Percentiles rank a stretch among this genome's conserved stretches.
phyloP scores from a whole-genome alignment of 768 basidiomycete species.

The Phlebiopsis flavidoalba region DNA sequence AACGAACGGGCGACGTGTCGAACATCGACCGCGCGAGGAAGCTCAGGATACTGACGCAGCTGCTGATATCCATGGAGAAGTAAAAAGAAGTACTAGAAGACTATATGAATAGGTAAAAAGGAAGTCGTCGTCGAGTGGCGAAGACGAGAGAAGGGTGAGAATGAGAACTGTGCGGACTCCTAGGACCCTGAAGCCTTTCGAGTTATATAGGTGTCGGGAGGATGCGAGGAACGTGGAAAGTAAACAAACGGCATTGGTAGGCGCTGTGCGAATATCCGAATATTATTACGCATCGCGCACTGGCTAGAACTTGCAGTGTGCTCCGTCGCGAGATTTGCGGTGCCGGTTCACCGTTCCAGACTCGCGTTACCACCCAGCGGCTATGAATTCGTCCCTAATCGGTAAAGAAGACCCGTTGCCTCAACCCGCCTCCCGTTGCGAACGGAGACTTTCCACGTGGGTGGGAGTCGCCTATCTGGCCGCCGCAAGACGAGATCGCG shows the following conservation, averaged over 20 bases:
- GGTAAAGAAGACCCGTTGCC: not conserved
- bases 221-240: slow-evolving; percentile 1
- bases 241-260: not conserved
- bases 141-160: not conserved
- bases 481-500: not conserved
- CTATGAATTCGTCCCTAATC: not conserved
- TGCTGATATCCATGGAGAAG: slow-evolving; percentile 13
- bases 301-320: not conserved
- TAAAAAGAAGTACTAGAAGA: not conserved
- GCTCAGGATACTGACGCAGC: slow-evolving; percentile 18
- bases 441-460: slow-evolving; percentile 6
- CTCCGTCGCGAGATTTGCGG: slow-evolving; percentile 14
- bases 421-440: not conserved
- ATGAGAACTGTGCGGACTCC: not conserved
- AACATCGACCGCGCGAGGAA: slow-evolving; percentile 6
- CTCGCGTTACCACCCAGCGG: not conserved
- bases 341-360: slow-evolving; percentile 8
- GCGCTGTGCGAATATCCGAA: not conserved
- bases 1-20: not conserved
- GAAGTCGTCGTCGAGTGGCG: not conserved
- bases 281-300: not conserved
- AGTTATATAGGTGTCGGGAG: not conserved
- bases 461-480: not conserved
- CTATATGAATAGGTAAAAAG: not conserved
- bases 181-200: not conserved